These are phyloP conservation scores for Pleurotus cornucopiae DNA, from an alignment of 768 basidiomycete genomes.

Conservation along the genomic window DNA sequence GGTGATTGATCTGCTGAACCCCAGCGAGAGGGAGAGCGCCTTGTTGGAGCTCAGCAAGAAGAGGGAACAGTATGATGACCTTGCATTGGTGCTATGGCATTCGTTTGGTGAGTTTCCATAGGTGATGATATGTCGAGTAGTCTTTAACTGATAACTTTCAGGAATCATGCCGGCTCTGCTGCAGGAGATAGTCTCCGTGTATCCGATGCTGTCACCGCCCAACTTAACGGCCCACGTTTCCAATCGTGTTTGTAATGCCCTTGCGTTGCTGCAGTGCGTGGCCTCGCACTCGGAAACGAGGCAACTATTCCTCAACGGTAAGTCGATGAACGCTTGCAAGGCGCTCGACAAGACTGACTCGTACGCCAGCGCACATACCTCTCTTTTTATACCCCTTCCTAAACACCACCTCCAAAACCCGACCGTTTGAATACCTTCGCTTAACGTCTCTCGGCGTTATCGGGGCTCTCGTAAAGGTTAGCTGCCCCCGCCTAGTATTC, in stretches of 20 bases:
- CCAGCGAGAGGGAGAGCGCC: constrained; percentile 80
- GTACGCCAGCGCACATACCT: constrained; percentile 81
- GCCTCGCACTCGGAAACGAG: constrained; percentile 96
- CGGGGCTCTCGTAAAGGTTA: constrained; percentile 94
- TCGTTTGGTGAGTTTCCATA: constrained; percentile 70
- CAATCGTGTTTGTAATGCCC: constrained; percentile 97
- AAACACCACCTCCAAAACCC: constrained; percentile 97
- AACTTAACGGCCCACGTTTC: constrained; percentile 96
- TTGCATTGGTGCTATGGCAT: constrained; percentile 97
- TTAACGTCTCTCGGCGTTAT: constrained; percentile 99
- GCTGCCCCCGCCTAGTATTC: constrained; percentile 13
- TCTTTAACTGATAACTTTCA: constrained; percentile 22
- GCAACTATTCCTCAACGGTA: constrained; percentile 91
- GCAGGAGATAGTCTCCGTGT: constrained; percentile 98
- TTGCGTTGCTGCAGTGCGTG: constrained; percentile 96
- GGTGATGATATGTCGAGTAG: constrained; percentile 12
- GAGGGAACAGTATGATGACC: constrained; percentile 97
- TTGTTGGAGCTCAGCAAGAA: constrained; percentile 97
- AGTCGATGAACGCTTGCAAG: constrained; percentile 14
- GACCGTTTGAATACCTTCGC: constrained; percentile 99
- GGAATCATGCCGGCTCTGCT: constrained; percentile 97
- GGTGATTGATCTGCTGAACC: constrained; percentile 84
- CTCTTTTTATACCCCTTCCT: constrained; percentile 98
- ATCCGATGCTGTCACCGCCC: constrained; percentile 92
- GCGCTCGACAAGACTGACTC: constrained; percentile 35